Evolutionary conservation across 306 rosid genomes (phyloP), one percentile per base, ranked within the genome.

Genomic region (Prunus padus): DNA sequence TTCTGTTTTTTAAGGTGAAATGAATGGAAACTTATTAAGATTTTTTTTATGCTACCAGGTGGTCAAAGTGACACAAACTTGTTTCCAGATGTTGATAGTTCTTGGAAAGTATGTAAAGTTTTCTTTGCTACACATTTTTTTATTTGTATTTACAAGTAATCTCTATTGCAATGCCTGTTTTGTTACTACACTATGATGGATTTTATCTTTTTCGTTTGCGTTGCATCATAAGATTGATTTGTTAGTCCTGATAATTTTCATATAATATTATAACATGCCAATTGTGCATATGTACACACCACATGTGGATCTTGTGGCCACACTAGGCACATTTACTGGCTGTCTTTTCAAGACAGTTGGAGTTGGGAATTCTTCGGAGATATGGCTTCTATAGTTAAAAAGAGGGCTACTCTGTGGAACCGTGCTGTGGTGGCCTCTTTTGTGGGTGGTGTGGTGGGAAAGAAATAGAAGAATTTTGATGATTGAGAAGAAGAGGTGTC

Each of bases 61-160:
- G 12, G 86, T 77, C 97, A 87, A 77, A 71, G 81, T 64, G 97
- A 90, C 74, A 77, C 88, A 46, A 82, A 75, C 74, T 54, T 95
- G 80, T 95, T 95, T 77, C 99, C 97, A 19, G 82, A 81, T 5
- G 97, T 95, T 1, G 89, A 90, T 71, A 95, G 99, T 79, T 69
- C 97, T 77, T 95, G 99, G 99, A 89, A 89, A 80, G 99, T 95
- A 89, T 28, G 97, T 76, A 11, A 63, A 9, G 66, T 33, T 22
- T 81, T 81, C 79, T 61, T 79, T 67, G 63, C 44, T 50, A 30
- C 65, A 13, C 19, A 8, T 25, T 42, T 69, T 75, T 63, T 72
- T 47, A 60, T 22, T 66, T 71, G 57, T 60, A 57, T 52, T 55
- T 64, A 54, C 25, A 61, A 69, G 33, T 59, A 55, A 11, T 55